phyloP scores from a whole-genome alignment of 2,329 filamentous ascomycete genomes.

The Hymenoscyphus fraxineus region DNA sequence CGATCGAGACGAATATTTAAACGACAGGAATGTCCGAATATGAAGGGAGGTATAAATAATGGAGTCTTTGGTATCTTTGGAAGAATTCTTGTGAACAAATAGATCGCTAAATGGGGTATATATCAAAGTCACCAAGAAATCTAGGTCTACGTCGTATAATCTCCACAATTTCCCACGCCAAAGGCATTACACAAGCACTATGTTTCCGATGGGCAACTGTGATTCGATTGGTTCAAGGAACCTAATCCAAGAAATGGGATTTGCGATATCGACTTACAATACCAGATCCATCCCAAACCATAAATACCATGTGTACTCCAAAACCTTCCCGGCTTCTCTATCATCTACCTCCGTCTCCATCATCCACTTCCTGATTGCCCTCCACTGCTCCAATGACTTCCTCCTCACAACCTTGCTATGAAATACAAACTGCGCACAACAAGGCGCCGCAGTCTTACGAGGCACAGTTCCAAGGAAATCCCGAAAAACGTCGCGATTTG shows the following conservation, averaged over 20 bases:
- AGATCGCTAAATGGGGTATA: no score
- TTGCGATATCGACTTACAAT: constrained; percentile 18
- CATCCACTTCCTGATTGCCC: constrained; percentile 55
- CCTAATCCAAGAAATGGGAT: neutral
- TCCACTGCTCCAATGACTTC: constrained; percentile 50
- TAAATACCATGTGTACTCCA: constrained; percentile 64
- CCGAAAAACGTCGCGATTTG: constrained; percentile 41
- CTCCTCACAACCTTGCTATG: constrained; percentile 47
- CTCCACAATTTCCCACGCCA: constrained; percentile 13
- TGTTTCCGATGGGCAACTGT: constrained; percentile 18
- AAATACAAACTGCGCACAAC: constrained; percentile 63
- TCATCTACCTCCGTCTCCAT: constrained; percentile 51
- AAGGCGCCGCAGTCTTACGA: constrained; percentile 47
- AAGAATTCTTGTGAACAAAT: no score
- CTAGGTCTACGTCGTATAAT: neutral
- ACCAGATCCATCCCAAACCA: constrained; percentile 56
- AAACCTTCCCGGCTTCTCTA: constrained; percentile 51
- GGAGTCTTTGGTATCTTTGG: no score
- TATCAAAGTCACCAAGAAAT: no score
- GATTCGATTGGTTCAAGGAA: neutral
- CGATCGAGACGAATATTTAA: no score
- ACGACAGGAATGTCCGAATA: no score
- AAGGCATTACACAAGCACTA: constrained; percentile 19
- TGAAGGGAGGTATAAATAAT: no score
- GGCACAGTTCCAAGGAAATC: constrained; percentile 38